phyloP scores from a whole-genome alignment of 305 asterid species.

The Fraxinus ornus region DNA sequence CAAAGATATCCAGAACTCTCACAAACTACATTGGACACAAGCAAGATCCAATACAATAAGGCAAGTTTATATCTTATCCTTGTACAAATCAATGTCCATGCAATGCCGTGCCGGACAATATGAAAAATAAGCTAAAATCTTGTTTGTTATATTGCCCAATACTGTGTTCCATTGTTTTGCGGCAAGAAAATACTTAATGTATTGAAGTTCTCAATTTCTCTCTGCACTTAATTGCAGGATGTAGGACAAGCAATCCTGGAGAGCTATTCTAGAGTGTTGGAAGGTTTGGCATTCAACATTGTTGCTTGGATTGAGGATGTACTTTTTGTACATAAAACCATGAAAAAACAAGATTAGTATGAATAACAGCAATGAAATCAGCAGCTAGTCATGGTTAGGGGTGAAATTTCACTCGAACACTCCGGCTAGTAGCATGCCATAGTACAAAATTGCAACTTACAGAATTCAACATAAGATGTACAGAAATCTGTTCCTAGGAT shows the following conservation, averaged over 20 bases:
- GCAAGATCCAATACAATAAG: slow-evolving; percentile 85
- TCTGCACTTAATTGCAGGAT: slow-evolving; percentile 51
- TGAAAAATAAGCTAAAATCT: neutral
- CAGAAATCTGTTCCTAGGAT: neutral
- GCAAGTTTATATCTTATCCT: slow-evolving; percentile 28
- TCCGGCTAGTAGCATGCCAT: neutral
- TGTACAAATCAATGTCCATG: neutral
- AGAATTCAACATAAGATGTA: neutral
- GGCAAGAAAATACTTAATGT: neutral
- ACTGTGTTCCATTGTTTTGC: neutral
- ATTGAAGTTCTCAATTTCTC: neutral
- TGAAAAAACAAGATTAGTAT: slow-evolving; percentile 37
- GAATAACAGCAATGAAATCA: neutral
- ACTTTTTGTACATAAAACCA: slow-evolving; percentile 62
- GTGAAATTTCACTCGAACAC: neutral
- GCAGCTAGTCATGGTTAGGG: neutral
- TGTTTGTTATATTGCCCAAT: neutral
- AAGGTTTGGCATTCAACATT: slow-evolving; percentile 82
- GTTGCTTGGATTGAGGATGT: slow-evolving; percentile 92
- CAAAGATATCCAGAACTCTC: slow-evolving; percentile 83
- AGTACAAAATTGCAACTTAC: neutral
- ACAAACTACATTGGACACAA: slow-evolving; percentile 80
- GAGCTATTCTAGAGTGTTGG: slow-evolving; percentile 91
- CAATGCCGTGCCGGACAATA: neutral
- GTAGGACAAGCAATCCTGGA: slow-evolving; percentile 90